Percentiles rank a stretch among this genome's conserved stretches.
Evolutionary conservation across 2,329 filamentous ascomycete genomes (phyloP).

Genomic region (Phyllosticta capitalensis): DNA sequence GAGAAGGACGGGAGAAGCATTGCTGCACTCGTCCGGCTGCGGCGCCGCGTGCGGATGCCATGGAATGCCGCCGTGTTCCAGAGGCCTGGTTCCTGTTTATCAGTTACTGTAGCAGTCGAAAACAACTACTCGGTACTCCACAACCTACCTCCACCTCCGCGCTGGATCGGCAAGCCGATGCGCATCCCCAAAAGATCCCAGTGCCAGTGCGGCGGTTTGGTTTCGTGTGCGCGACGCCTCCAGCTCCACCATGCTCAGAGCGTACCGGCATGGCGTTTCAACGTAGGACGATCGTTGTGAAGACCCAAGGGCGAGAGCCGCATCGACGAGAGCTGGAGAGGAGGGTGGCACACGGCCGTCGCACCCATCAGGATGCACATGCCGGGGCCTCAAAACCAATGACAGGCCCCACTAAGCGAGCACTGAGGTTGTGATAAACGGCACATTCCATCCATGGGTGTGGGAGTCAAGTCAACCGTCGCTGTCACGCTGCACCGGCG

Average conservation of each 20-base stretch:
- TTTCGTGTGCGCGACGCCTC: neutral
- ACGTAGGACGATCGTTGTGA: neutral
- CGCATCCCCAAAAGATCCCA: neutral
- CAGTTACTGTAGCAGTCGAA: no score
- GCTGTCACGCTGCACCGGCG: neutral
- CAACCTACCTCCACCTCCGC: neutral
- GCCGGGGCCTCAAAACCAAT: neutral
- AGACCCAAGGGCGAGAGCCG: neutral
- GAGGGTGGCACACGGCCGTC: neutral
- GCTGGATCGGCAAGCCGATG: neutral
- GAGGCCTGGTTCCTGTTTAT: neutral
- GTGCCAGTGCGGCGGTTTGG: neutral
- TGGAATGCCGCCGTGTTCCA: no score
- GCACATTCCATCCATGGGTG: neutral
- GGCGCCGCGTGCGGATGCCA: neutral
- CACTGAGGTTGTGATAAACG: neutral
- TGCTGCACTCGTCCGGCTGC: neutral
- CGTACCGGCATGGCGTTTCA: neutral
- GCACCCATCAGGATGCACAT: neutral
- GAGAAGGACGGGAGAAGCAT: neutral
- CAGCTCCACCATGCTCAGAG: neutral
- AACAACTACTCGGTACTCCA: no score
- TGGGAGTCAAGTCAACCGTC: neutral
- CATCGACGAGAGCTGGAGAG: neutral
- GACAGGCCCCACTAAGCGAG: neutral